phyloP scores from a whole-genome alignment of 805 yeast genomes.

The Lipomyces sp. region DNA sequence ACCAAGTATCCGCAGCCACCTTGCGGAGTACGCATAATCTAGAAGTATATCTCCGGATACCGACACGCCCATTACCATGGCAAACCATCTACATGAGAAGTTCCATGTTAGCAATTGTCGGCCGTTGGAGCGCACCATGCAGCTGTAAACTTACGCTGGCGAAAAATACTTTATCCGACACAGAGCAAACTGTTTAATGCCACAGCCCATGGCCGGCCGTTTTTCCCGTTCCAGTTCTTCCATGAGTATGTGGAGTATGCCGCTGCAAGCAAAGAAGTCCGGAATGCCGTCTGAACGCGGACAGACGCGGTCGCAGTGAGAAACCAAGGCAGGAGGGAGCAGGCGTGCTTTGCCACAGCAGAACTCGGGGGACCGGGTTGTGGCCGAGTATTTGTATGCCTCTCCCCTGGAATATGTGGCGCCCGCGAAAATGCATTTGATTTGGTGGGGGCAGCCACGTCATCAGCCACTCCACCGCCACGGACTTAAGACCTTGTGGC shows the following conservation, averaged over 20 bases:
- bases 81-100: conserved; percentile 48
- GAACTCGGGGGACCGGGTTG: no score
- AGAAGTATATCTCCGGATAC: conserved; percentile 61
- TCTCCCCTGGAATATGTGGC: conserved; percentile 2
- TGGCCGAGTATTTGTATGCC: no score
- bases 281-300: no score
- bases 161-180: conserved; percentile 31
- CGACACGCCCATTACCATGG: conserved; percentile 83
- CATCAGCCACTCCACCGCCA: not conserved
- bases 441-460: not conserved
- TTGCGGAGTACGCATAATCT: conserved; percentile 60
- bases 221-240: no score
- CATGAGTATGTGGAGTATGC: no score
- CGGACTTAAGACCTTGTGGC: conserved; percentile 2
- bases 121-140: not conserved
- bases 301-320: no score
- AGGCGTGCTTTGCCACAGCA: no score
- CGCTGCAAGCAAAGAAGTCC: no score
- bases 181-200: not conserved
- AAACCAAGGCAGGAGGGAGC: no score
- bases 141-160: conserved; percentile 28
- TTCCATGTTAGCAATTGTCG: not conserved
- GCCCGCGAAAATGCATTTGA: not conserved
- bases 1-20: conserved; percentile 58
- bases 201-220: no score